Conservation (phyloP, 768 basidiomycete genomes). For the Boletus tomentosulus region DNA sequence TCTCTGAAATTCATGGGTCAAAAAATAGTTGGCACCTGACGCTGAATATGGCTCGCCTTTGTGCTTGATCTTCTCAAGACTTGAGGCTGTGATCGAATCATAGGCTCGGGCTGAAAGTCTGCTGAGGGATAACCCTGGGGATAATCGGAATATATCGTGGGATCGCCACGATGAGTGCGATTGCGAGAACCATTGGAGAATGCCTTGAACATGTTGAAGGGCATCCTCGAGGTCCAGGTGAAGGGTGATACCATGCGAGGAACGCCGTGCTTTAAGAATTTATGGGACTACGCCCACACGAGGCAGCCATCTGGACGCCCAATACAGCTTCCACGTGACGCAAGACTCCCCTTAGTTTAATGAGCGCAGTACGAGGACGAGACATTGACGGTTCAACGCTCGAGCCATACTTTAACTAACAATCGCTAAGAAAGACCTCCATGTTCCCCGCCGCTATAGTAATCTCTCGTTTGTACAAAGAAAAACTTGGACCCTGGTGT, state of each 20-base stretch:
- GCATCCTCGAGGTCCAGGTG: constrained; percentile 27
- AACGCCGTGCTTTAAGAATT: constrained; percentile 17
- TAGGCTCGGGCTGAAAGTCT: constrained; percentile 23
- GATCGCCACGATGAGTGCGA: constrained; percentile 25
- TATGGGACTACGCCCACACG: constrained; percentile 26
- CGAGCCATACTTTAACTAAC: not conserved
- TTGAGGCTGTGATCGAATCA: constrained; percentile 19
- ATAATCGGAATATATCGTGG: constrained; percentile 22
- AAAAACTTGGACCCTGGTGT: not conserved
- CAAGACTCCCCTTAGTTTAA: not conserved
- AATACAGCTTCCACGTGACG: not conserved
- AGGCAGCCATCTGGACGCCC: constrained; percentile 25
- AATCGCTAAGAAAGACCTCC: not conserved
- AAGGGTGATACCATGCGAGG: constrained; percentile 13
- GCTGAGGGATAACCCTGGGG: constrained; percentile 26
- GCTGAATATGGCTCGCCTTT: constrained; percentile 18
- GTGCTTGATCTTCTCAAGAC: constrained; percentile 26
- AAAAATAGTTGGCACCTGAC: not conserved
- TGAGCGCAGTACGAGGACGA: constrained; percentile 13
- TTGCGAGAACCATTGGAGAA: constrained; percentile 30
- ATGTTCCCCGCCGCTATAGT: not conserved
- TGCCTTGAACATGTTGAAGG: constrained; percentile 37
- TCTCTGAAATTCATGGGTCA: constrained; percentile 24
- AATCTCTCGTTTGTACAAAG: not conserved
- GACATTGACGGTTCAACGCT: not conserved